A percentile compares a stretch with the other conserved stretches of the same genome.
Conservation (phyloP, 1,284 basidiomycete species). For the Ustilago shanxiensis region DNA sequence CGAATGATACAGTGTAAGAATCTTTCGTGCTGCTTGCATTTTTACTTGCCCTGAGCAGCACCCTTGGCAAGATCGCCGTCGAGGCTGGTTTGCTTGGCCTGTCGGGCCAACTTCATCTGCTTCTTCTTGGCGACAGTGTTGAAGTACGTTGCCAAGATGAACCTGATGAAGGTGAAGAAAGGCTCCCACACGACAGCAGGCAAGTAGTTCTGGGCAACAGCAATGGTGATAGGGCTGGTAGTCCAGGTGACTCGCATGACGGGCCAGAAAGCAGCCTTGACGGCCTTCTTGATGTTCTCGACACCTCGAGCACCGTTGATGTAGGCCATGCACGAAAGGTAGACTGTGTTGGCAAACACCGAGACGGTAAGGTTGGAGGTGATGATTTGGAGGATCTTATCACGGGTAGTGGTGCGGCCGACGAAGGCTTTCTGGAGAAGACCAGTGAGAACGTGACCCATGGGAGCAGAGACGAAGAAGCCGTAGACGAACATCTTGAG, state of each 20-base stretch:
- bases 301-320: conserved; percentile 83
- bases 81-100: conserved; percentile 31
- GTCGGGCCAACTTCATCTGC: conserved; percentile 59
- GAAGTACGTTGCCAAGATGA: conserved; percentile 59
- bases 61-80: conserved; percentile 55
- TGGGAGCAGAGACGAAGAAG: conserved; percentile 84
- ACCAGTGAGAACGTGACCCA: conserved; percentile 78
- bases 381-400: conserved; percentile 78
- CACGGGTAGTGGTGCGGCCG: conserved; percentile 78
- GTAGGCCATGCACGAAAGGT: conserved; percentile 83
- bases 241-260: conserved; percentile 83
- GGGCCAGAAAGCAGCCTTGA: conserved; percentile 80
- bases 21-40: neutral
- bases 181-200: conserved; percentile 72
- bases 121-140: conserved; percentile 66
- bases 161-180: conserved; percentile 60
- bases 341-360: conserved; percentile 79
- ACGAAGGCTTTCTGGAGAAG: conserved; percentile 81
- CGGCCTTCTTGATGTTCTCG: conserved; percentile 78
- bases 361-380: conserved; percentile 83
- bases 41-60: conserved; percentile 54
- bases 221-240: conserved; percentile 79
- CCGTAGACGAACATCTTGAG: conserved; percentile 87
- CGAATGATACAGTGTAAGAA: conserved; percentile 7
- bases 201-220: conserved; percentile 81